Evolutionary conservation across 345 rosid genomes (phyloP), one percentile per base, ranked within the genome.

Genomic region (Odontarrhena argentea): DNA sequence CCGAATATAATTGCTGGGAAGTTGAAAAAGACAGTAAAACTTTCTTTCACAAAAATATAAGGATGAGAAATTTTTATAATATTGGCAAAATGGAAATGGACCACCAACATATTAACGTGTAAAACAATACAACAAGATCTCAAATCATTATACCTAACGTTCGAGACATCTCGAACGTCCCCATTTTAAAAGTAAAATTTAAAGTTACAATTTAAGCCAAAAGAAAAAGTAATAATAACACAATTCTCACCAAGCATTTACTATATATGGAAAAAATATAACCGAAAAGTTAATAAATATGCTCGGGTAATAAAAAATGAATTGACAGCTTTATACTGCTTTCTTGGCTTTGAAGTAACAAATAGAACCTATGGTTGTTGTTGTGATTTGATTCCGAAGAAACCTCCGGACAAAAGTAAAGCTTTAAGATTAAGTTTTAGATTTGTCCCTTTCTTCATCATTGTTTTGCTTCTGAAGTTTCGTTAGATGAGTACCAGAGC

Each of bases 401-500:
- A 26, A 54, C 24, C 68, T 53, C 72, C 40, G 36, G 40, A 53
- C 41, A 49, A 44, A 44, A 24, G 62, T 8, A 36, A 58, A 43
- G 72, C 72, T 73, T 71, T 63, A 46, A 45, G 47, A 28, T 46
- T 46, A 71, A 63, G 76, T 65, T 63, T 63, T 58, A 18, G 55
- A 47, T 35, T 26, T 50, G 43, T 51, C 62, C 34, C 9, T 32
- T 52, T 25, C 6, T 3, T 38, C 49, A 9, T 55, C 6, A 2
- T 52, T 15, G 44, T 26, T 67, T 48, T 60, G 63, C 61, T 44
- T 74, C 61, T 13, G 73, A 54, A 25, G 46, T 13, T 38, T 44
- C 55, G 58, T 74, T 55, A 46, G 73, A 74, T 32, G 99, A 85
- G 73, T 87, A 82, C 96, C 97, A 94, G 15, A 91, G 89, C 46